Evolutionary conservation across 352 stramenopile genomes (phyloP), one percentile per base, ranked within the genome.

Genomic region (Pseudoperonospora humuli): DNA sequence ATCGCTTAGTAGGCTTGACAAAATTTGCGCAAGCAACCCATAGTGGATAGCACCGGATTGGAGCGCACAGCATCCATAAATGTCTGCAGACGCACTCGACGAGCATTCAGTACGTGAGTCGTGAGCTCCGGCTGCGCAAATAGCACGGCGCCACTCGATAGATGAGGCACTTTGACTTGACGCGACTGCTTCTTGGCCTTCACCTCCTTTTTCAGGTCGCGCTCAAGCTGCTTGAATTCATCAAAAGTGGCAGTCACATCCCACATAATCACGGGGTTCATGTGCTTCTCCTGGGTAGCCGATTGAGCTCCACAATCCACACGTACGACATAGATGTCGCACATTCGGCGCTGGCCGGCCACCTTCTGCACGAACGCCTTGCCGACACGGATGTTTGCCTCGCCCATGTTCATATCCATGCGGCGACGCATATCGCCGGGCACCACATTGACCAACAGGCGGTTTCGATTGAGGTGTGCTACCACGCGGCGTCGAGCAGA

Each of bases 261-360:
- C 79, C 79, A 91, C 79, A 91, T 89, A 25, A 90, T 63, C 5
- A 81, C 70, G 5, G 75, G 78, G 39, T 90, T 90, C 73, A 90
- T 84, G 64, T 87, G 76, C 51, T 91, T 88, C 45, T 91, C 70
- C 18, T 52, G 39, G 1, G 20, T 39, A 11, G 43, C 36, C 17
- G 44, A 68, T 13, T 60, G 54, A 4, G 49, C 31, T 5, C 63
- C 54, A 40, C 76, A 87, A 58, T 91, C 79, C 17, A 91, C 69
- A 17, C 79, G 75, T 13, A 91, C 61, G 18, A 91, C 62, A 53
- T 89, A 91, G 27, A 79, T 63, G 39, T 91, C 79, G 14, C 72
- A 49, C 0, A 55, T 41, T 39, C 85, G 79, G 32, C 65, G 64
- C 5, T 46, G 53, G 23, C 48, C 54, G 3, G 57, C 39, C 14